Evolutionary conservation across 805 yeast genomes (phyloP).

Genomic region (Pichia pseudocactophila): DNA sequence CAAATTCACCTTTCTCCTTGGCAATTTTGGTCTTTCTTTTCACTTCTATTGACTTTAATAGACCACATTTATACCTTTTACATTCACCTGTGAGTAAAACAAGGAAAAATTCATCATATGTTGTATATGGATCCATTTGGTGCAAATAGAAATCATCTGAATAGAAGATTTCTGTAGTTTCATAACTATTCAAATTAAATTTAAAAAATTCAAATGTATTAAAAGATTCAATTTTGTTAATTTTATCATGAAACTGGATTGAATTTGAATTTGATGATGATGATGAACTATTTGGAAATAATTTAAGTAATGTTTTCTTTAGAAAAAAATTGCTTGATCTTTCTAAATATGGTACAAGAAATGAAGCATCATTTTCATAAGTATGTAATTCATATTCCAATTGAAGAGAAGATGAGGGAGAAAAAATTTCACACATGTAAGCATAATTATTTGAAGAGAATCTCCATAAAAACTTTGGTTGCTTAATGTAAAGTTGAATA

Average conservation of each 20-base stretch:
- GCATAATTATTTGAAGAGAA: slow-evolving; percentile 1
- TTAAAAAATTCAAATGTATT: not conserved
- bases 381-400: not conserved
- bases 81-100: not conserved
- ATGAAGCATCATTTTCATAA: not conserved
- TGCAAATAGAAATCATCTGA: slow-evolving; percentile 2
- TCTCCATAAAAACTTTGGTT: slow-evolving; percentile 3
- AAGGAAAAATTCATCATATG: not conserved
- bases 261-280: not conserved
- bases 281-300: too few species aligned
- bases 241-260: too few species aligned
- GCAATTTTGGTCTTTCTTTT: not conserved
- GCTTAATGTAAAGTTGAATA: not conserved
- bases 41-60: not conserved
- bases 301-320: not conserved
- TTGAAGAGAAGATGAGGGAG: not conserved
- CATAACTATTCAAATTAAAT: not conserved
- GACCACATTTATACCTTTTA: not conserved
- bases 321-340: not conserved
- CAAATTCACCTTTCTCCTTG: too few species aligned
- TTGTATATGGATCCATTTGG: not conserved
- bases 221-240: not conserved
- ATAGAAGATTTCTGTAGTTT: not conserved
- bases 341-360: not conserved
- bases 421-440: not conserved